Base-by-base conservation (phyloP, 2,329 filamentous ascomycete genomes). In the Pyricularia pennisetigena region DNA sequence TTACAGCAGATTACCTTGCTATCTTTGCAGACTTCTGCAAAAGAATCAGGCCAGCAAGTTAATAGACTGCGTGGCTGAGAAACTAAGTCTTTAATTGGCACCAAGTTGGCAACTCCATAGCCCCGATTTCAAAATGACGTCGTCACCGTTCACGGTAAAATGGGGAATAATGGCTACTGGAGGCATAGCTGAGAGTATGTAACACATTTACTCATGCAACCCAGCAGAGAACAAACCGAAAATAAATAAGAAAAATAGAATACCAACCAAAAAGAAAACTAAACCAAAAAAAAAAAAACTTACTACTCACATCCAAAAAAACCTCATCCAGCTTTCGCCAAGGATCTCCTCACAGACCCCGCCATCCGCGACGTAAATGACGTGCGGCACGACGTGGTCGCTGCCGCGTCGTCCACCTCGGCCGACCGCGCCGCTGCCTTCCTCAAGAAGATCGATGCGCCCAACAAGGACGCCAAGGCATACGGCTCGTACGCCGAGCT, bases 401-500 rank as follows among this genome's bases (percentile, higher is more conserved):
- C 92, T 26, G 93, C 91, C 6, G 90, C 92, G 26, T 95, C 92
- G 1, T 95, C 92, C 4, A 88, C 86, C 59, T 92, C 90, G 64
- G 82, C 85, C 71, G 82, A 86, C 63, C 87, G 89, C 67, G 93
- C 93, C 0, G 82, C 85, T 70, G 83, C 87, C 66, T 97, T 97
- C 80, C 84, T 97, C 75, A 81, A 86, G 70, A 86, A 89, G 70
- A 85, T 90, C 54, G 85, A 88, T 69, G 88, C 90, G n/a, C 88
- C 90, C 3, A 80, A 84, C 23, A 83, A 86, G 8, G 57, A 35
- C 20, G 69, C 59, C 29, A 89, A 90, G 69, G 86, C 86, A 73
- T 96, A 97, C 76, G 91, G 90, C 69, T 92, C 89, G 12, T 97
- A 97, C 79, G 84, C 88, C 70, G 91, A 93, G 76, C 85, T 97